Base-by-base conservation (phyloP, 192 early-diverging fungal genomes). In the Entomortierella lignicola region DNA sequence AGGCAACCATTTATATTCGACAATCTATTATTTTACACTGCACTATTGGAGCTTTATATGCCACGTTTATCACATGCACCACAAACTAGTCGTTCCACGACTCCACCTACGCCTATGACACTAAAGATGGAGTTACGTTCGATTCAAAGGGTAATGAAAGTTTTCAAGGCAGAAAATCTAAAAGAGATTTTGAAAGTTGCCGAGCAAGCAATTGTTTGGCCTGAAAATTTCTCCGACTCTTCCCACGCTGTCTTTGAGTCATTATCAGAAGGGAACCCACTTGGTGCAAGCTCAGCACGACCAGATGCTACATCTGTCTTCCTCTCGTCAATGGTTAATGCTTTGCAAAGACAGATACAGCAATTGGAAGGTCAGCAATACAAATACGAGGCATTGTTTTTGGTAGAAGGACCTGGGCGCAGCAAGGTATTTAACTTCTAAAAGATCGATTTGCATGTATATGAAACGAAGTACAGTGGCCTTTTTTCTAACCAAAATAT, bases 1-100 rank as follows among this genome's bases (percentile, higher is more conserved):
- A 77, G 74, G 74, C 75, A 79, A 42, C 75, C 75, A 18, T 79
- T 70, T 26, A 25, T 79, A 21, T 79, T 79, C 18, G 75, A 79
- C 32, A 79, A 79, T 31, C 63, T 79, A 25, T 32, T 79, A 39
- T 79, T 79, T 31, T 79, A 79, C 51, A 79, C 75, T 1, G 34
- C 31, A 6, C 63, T 79, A 5, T 25, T 79, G 23, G 61, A 64
- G 26, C 53, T 70, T 7, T 79, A 69, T 23, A 41, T 79, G 29
- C 61, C 68, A 29, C 75, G 75, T 6, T 63, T 79, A 20, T 69
- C 75, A 8, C 42, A 79, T 48, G 32, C 75, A 15, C 52, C 63
- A 29, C 75, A 65, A 10, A 48, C 56, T 25, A 66, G 39, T 30
- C 66, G 75, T 2, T 20, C 58, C 7, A 23, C 50, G 55, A 41